Percentiles rank a stretch among this genome's conserved stretches.
Evolutionary conservation across 768 basidiomycete species (phyloP).

Genomic region (Pleurotus ostreatus): DNA sequence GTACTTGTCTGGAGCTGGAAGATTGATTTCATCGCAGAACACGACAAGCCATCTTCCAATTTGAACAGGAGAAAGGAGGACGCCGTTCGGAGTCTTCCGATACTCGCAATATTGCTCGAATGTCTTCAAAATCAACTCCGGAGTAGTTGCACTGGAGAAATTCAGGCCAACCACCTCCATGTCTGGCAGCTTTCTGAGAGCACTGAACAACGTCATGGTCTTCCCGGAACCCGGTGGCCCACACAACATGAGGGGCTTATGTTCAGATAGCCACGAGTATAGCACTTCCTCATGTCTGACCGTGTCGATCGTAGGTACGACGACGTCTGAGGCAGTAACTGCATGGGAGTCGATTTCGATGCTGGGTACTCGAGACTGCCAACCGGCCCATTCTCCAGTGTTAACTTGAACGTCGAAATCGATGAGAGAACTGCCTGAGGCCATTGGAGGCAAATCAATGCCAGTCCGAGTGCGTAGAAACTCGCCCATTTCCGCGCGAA

Average conservation of each 20-base stretch:
- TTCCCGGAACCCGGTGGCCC: constrained; percentile 99
- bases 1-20: constrained; percentile 95
- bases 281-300: constrained; percentile 98
- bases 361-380: constrained; percentile 89
- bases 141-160: constrained; percentile 98
- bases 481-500: constrained; percentile 86
- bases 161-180: constrained; percentile 99
- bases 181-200: constrained; percentile 93
- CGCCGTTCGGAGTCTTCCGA: constrained; percentile 97
- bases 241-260: constrained; percentile 96
- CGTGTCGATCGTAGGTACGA: constrained; percentile 98
- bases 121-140: constrained; percentile 96
- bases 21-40: constrained; percentile 99
- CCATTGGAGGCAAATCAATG: constrained; percentile 80
- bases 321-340: constrained; percentile 93
- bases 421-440: constrained; percentile 78
- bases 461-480: constrained; percentile 82
- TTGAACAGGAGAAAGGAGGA: constrained; percentile 88
- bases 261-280: constrained; percentile 98
- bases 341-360: constrained; percentile 97
- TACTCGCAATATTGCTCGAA: constrained; percentile 99
- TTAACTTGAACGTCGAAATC: constrained; percentile 92
- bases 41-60: constrained; percentile 98
- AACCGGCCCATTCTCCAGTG: constrained; percentile 84
- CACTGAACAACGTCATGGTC: constrained; percentile 99